Conservation (phyloP, 371 early-diverging fungal species). For the Rhizomucor miehei region DNA sequence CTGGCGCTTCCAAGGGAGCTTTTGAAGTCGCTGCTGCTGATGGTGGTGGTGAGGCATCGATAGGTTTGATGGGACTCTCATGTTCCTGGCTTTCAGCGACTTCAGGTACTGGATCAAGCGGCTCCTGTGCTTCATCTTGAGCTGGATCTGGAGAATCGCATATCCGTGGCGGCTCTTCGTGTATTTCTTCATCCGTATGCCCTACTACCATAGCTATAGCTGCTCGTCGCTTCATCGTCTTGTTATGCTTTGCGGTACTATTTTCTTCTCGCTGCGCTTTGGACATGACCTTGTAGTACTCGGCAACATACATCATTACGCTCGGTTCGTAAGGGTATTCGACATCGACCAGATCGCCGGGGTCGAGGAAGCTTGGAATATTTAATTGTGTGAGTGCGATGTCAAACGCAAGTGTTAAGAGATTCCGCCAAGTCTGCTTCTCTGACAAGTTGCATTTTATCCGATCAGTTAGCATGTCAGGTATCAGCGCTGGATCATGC, state of each 20-base stretch:
- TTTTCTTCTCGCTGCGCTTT: conserved; percentile 21
- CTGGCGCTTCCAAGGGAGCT: conserved; percentile 19
- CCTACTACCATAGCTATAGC: conserved; percentile 26
- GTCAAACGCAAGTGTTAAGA: conserved; percentile 35
- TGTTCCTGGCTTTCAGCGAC: not conserved
- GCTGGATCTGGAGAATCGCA: conserved; percentile 5
- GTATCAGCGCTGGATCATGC: conserved; percentile 62
- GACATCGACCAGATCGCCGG: conserved; percentile 46
- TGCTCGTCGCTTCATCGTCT: conserved; percentile 24
- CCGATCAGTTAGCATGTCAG: conserved; percentile 47
- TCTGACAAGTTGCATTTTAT: conserved; percentile 19
- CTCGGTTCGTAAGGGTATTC: conserved; percentile 48
- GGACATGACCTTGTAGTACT: conserved; percentile 48
- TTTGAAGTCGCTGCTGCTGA: not conserved
- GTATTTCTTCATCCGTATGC: no score
- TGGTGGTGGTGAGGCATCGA: not conserved
- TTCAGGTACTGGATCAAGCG: conserved; percentile 2
- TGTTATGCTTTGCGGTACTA: not conserved
- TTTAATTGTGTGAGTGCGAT: conserved; percentile 32
- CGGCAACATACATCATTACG: conserved; percentile 51
- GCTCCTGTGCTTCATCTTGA: conserved; percentile 13
- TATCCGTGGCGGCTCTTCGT: not conserved
- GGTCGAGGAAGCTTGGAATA: conserved; percentile 41
- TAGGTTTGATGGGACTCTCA: not conserved
- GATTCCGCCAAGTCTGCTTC: conserved; percentile 30